Evolutionary conservation across 108 stramenopile species (phyloP).

Genomic region (Cyclotella atomus): DNA sequence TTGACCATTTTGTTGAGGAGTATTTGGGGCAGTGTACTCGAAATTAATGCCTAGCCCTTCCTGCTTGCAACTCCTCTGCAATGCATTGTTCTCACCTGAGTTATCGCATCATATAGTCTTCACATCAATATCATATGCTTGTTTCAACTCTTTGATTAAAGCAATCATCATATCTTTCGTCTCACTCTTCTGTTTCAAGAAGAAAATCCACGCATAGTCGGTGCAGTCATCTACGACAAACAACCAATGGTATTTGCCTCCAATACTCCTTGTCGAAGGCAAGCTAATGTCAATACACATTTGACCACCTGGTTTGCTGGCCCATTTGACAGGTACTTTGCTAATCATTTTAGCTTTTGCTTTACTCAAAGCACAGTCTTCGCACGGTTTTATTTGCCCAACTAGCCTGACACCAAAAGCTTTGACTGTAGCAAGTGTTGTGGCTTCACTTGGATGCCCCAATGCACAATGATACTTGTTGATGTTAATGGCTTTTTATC

Average conservation of each 20-base stretch:
- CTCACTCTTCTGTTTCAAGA: conserved; percentile 9
- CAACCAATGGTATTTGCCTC: neutral
- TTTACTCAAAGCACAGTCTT: conserved; percentile 19
- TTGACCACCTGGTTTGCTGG: neutral
- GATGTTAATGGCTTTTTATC: neutral
- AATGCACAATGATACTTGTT: neutral
- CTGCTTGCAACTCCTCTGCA: conserved; percentile 5
- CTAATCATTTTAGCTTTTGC: conserved; percentile 1
- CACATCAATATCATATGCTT: neutral
- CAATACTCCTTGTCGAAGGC: neutral
- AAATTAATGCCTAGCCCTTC: conserved; percentile 13
- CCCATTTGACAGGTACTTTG: neutral
- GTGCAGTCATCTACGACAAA: conserved; percentile 5
- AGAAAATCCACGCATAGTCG: conserved; percentile 7
- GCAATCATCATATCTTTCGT: neutral
- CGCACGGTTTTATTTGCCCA: conserved; percentile 9
- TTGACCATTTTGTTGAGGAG: conserved; percentile 24
- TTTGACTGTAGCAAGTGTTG: conserved; percentile 10
- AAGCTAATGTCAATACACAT: conserved; percentile 13
- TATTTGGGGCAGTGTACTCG: conserved; percentile 12
- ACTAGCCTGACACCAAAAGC: neutral
- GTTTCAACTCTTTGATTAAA: conserved; percentile 4
- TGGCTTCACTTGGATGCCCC: conserved; percentile 9
- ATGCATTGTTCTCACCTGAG: conserved; percentile 16
- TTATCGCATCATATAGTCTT: conserved; percentile 20